These are phyloP conservation scores for Epichloe gansuensis DNA, from an alignment of 2,329 filamentous ascomycete genomes.

Conservation along the genomic window DNA sequence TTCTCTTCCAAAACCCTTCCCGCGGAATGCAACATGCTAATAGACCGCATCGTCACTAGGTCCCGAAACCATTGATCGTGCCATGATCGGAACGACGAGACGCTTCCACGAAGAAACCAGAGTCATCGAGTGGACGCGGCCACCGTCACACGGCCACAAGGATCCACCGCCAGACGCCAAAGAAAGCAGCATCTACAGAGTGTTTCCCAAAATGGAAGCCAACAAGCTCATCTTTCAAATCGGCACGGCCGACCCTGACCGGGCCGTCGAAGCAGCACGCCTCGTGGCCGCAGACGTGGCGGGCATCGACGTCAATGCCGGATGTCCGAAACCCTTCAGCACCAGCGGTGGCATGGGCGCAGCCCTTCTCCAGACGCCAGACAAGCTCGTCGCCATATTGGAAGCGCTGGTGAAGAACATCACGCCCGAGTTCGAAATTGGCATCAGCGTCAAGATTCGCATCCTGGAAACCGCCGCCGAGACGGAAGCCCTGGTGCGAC, in stretches of 20 bases:
- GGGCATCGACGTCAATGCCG: constrained; percentile 93
- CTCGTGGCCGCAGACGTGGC: constrained; percentile 78
- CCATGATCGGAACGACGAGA: constrained; percentile 78
- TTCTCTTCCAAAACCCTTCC: no score
- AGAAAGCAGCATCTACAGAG: constrained; percentile 68
- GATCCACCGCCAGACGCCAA: constrained; percentile 39
- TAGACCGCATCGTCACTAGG: constrained; percentile 33
- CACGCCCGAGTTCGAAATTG: constrained; percentile 66
- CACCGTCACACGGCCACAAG: constrained; percentile 57
- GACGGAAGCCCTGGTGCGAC: constrained; percentile 66
- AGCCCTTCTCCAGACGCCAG: constrained; percentile 73
- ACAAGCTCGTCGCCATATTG: constrained; percentile 72
- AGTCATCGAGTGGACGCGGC: constrained; percentile 75
- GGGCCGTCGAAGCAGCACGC: constrained; percentile 73
- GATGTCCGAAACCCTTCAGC: constrained; percentile 96
- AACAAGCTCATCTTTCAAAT: constrained; percentile 79
- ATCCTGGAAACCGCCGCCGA: constrained; percentile 65
- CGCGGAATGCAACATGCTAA: neutral
- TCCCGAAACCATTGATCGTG: constrained; percentile 85
- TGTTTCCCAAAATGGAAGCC: constrained; percentile 67
- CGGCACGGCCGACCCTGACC: constrained; percentile 71
- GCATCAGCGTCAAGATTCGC: constrained; percentile 94
- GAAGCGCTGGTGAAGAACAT: constrained; percentile 72
- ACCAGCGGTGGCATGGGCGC: constrained; percentile 93
- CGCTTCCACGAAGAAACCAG: constrained; percentile 62